Conservation (phyloP, 495 filamentous ascomycete species). For the Aspergillus cavernicola region DNA sequence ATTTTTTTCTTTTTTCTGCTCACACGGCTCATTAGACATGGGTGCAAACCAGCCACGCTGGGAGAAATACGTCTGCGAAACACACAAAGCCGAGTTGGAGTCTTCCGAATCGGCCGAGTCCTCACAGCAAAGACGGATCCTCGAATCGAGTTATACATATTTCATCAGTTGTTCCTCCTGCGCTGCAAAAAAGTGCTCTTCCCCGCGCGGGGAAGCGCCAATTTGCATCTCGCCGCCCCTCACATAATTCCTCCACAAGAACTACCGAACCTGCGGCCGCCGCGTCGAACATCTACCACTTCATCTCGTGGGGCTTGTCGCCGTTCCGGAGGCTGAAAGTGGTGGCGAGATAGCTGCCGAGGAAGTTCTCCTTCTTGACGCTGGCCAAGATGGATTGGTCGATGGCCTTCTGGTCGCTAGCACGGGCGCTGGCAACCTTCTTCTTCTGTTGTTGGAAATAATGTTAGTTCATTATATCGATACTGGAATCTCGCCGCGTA, state of each 20-base stretch:
- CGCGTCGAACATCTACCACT: slow-evolving; percentile 62
- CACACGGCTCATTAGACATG: slow-evolving; percentile 35
- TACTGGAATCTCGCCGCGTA: too few species aligned
- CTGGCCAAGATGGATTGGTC: slow-evolving; percentile 86
- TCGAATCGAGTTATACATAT: slow-evolving; percentile 43
- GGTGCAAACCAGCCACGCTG: slow-evolving; percentile 37
- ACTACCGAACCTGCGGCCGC: slow-evolving; percentile 49
- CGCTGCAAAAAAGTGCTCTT: slow-evolving; percentile 20
- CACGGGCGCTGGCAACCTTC: slow-evolving; percentile 80
- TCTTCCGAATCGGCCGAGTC: slow-evolving; percentile 35
- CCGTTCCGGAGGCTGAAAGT: slow-evolving; percentile 96
- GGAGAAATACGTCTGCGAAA: slow-evolving; percentile 27
- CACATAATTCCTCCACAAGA: slow-evolving; percentile 42
- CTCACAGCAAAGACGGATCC: slow-evolving; percentile 32
- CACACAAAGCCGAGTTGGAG: slow-evolving; percentile 30
- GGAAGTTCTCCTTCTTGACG: slow-evolving; percentile 93
- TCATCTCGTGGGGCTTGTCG: slow-evolving; percentile 98
- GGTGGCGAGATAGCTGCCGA: slow-evolving; percentile 83
- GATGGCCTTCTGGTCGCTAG: slow-evolving; percentile 93
- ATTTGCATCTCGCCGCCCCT: slow-evolving; percentile 44
- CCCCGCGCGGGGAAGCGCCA: slow-evolving; percentile 24
- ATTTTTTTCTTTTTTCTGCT: slow-evolving; percentile 41
- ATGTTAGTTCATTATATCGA: slow-evolving; percentile 15
- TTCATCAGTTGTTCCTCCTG: slow-evolving; percentile 36
- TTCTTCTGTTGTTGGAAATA: slow-evolving; percentile 72